These are phyloP conservation scores for Fraxinus baroniana DNA, from an alignment of 305 asterid genomes.

Conservation along the genomic window DNA sequence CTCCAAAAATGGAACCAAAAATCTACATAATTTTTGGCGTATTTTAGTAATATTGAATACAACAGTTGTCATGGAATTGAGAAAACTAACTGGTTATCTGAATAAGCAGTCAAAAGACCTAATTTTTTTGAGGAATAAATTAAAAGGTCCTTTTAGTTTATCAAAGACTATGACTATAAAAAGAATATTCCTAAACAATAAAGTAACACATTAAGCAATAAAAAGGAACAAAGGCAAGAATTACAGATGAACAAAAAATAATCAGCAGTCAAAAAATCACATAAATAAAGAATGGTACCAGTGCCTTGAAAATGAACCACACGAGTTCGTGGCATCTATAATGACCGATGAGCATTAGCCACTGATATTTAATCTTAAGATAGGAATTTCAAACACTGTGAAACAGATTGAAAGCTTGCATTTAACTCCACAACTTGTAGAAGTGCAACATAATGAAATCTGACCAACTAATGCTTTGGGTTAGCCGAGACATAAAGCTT, in stretches of 20 bases:
- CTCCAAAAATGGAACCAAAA: constrained; percentile 89
- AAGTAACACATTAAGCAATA: not conserved
- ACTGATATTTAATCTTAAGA: constrained; percentile 4
- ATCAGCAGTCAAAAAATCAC: not conserved
- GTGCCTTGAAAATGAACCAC: not conserved
- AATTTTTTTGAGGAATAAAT: not conserved
- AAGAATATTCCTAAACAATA: not conserved
- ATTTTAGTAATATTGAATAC: constrained; percentile 13
- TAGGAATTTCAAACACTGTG: not conserved
- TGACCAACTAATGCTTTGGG: not conserved
- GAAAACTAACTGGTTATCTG: not conserved
- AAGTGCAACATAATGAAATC: not conserved
- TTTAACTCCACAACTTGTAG: not conserved
- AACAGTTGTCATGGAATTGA: not conserved
- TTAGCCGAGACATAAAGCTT: constrained; percentile 9
- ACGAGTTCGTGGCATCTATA: not conserved
- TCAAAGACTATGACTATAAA: not conserved
- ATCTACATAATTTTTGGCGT: constrained; percentile 45
- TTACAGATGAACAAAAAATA: not conserved
- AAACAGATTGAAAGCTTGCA: not conserved
- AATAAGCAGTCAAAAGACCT: not conserved
- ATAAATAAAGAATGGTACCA: not conserved
- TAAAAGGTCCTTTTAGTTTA: not conserved
- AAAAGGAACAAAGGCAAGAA: not conserved
- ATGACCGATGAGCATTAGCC: not conserved